phyloP scores from a whole-genome alignment of 371 early-diverging fungal genomes.

The Apophysomyces elegans region DNA sequence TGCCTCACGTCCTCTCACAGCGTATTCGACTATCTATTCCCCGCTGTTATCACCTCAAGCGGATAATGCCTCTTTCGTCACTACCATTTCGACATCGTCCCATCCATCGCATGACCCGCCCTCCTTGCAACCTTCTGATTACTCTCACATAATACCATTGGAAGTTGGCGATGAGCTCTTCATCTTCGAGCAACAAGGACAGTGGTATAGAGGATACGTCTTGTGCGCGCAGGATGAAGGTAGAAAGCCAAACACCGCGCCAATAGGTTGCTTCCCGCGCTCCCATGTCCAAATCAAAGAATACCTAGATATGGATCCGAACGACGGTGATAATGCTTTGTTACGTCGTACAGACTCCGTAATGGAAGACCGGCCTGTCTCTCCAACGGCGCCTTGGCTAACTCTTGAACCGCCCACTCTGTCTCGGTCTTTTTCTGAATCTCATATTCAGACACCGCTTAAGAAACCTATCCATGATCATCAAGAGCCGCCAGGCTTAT shows the following conservation, averaged over 20 bases:
- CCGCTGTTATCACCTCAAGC: slow-evolving; percentile 32
- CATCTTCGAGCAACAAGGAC: slow-evolving; percentile 56
- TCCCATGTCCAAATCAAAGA: slow-evolving; percentile 62
- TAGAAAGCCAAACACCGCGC: slow-evolving; percentile 46
- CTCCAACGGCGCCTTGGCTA: slow-evolving; percentile 9
- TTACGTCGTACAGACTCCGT: slow-evolving; percentile 5
- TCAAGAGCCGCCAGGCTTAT: neutral
- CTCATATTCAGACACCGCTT: slow-evolving; percentile 23
- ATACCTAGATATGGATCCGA: slow-evolving; percentile 43
- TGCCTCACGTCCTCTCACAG: slow-evolving; percentile 32
- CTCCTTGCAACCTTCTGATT: slow-evolving; percentile 36
- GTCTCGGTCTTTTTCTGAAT: slow-evolving; percentile 39
- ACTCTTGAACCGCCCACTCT: slow-evolving; percentile 17
- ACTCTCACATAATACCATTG: slow-evolving; percentile 39
- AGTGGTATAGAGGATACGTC: slow-evolving; percentile 75
- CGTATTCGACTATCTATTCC: slow-evolving; percentile 35
- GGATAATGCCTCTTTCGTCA: slow-evolving; percentile 39
- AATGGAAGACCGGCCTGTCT: neutral
- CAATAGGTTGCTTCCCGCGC: slow-evolving; percentile 67
- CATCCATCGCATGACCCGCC: slow-evolving; percentile 24
- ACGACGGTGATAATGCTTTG: slow-evolving; percentile 4
- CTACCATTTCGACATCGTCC: slow-evolving; percentile 29
- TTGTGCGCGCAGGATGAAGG: slow-evolving; percentile 49
- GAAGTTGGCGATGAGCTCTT: slow-evolving; percentile 65
- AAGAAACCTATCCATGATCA: slow-evolving; percentile 1